Evolutionary conservation across 2,329 filamentous ascomycete genomes (phyloP).

Genomic region (Clarireedia sp.): DNA sequence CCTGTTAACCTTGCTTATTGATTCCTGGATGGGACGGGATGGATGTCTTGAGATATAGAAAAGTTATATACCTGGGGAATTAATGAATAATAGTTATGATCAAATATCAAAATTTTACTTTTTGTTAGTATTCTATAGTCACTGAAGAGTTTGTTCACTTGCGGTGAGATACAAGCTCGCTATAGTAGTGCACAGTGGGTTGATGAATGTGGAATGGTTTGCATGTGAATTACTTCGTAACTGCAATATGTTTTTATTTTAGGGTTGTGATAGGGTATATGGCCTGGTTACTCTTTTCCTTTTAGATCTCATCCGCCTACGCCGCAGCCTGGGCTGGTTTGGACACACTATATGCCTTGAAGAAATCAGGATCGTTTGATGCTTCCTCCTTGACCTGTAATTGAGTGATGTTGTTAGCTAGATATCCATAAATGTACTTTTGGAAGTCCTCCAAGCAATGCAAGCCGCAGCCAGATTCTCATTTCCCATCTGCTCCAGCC

Average conservation of each 20-base stretch:
- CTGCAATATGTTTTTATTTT: not conserved
- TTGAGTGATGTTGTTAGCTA: constrained; percentile 5
- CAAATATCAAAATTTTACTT: no score
- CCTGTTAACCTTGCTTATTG: constrained; percentile 12
- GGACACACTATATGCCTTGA: constrained; percentile 56
- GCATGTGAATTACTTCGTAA: not conserved
- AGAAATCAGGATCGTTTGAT: constrained; percentile 72
- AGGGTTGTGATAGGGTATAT: constrained; percentile 6
- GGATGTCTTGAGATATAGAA: no score
- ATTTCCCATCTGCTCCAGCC: no score
- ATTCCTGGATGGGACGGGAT: not conserved
- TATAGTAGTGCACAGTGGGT: no score
- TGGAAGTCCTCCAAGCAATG: not conserved
- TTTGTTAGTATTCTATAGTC: no score
- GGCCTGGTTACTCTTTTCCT: not conserved
- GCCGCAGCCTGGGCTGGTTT: constrained; percentile 6
- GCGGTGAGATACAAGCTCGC: no score
- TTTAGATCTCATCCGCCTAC: not conserved
- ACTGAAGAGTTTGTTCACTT: no score
- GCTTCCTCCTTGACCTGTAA: constrained; percentile 86
- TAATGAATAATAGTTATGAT: no score
- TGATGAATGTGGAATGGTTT: not conserved
- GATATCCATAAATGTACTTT: not conserved
- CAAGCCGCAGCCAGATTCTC: no score
- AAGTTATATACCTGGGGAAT: no score